Evolutionary conservation across 495 filamentous ascomycete species (phyloP).

Genomic region (Xylaria castorea): DNA sequence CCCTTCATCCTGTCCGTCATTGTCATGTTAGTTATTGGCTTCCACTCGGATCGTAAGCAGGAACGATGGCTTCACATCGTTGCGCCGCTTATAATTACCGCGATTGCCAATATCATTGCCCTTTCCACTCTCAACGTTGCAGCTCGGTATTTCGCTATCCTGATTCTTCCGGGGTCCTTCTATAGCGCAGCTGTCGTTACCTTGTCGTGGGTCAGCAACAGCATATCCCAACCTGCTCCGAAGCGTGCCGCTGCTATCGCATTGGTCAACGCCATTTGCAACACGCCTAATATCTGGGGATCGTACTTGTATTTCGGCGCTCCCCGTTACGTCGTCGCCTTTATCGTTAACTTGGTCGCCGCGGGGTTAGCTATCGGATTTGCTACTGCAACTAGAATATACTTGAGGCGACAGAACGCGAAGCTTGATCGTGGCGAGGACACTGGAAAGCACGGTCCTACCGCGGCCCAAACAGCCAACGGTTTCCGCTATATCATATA

Average conservation of each 20-base stretch:
- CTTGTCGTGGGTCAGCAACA: conserved; percentile 32
- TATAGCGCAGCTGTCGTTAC: conserved; percentile 29
- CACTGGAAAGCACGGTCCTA: conserved; percentile 34
- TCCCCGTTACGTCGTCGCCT: conserved; percentile 48
- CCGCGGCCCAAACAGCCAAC: conserved; percentile 32
- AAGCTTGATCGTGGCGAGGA: conserved; percentile 44
- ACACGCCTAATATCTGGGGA: conserved; percentile 50
- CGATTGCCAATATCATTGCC: conserved; percentile 34
- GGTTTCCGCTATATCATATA: conserved; percentile 27
- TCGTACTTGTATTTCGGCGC: conserved; percentile 47
- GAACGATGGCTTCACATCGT: conserved; percentile 31
- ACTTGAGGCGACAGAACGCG: conserved; percentile 44
- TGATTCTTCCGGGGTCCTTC: conserved; percentile 32
- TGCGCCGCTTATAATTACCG: conserved; percentile 25
- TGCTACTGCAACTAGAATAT: conserved; percentile 42
- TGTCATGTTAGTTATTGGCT: conserved; percentile 28
- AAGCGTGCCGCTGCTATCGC: conserved; percentile 35
- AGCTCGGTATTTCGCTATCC: conserved; percentile 33
- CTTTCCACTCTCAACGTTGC: conserved; percentile 27
- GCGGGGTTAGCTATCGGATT: conserved; percentile 45
- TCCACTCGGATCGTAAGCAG: conserved; percentile 34
- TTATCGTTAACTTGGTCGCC: conserved; percentile 40
- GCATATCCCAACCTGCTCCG: conserved; percentile 26
- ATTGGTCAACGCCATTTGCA: conserved; percentile 37
- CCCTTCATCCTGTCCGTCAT: conserved; percentile 33